Conservation (phyloP, 805 yeast genomes). For the Candida takata region DNA sequence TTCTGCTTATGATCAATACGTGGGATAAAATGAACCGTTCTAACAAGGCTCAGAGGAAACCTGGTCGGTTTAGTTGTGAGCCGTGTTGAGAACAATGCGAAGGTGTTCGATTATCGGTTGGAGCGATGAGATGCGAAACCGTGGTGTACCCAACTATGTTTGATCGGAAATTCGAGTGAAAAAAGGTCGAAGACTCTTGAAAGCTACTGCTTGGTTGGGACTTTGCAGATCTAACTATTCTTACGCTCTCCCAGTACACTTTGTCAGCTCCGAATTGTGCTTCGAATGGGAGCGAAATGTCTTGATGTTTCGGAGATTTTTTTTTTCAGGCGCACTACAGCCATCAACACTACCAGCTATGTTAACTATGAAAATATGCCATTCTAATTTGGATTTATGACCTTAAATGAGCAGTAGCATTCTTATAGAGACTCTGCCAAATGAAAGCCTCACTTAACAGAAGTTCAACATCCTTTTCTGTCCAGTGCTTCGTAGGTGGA, state of each 20-base stretch:
- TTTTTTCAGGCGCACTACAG: no score
- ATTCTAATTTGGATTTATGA: slow-evolving; percentile 1
- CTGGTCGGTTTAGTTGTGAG: background rate
- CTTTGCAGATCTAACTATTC: no score
- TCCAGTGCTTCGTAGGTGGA: slow-evolving; percentile 83
- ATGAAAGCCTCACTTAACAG: slow-evolving; percentile 92
- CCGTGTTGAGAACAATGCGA: background rate
- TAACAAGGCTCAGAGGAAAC: background rate
- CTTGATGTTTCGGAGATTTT: no score
- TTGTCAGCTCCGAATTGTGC: no score
- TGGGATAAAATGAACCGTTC: background rate
- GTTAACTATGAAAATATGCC: no score
- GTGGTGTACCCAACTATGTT: no score
- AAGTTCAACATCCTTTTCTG: slow-evolving; percentile 83
- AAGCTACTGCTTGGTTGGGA: no score
- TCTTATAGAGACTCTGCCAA: slow-evolving; percentile 90
- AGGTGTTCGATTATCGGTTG: background rate
- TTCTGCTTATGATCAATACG: background rate
- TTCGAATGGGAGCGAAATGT: no score
- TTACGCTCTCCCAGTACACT: no score
- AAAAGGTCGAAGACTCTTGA: no score
- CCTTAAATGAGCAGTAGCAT: slow-evolving; percentile 81
- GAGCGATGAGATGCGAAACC: background rate
- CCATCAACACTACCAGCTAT: no score
- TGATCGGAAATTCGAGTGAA: no score